These are phyloP conservation scores for Leccinum imitatum DNA, from an alignment of 768 basidiomycete genomes.

Conservation along the genomic window DNA sequence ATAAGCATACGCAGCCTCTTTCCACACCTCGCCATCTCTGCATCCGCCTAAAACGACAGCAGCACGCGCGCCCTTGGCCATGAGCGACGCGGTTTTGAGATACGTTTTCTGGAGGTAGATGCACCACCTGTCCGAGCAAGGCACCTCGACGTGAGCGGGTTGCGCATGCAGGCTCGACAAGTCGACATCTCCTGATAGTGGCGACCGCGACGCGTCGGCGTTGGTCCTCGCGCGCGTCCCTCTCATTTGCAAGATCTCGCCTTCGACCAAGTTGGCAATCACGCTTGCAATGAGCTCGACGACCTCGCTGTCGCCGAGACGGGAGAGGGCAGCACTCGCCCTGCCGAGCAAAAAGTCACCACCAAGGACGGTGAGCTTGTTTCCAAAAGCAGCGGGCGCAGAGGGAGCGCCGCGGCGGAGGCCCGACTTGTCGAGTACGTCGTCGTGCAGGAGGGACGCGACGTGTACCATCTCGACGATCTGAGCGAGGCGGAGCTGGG, in stretches of 20 bases:
- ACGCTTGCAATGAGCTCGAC: conserved; percentile 92
- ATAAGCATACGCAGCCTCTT: conserved; percentile 89
- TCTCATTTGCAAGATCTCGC: conserved; percentile 82
- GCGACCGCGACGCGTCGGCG: not conserved
- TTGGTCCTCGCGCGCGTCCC: conserved; percentile 8
- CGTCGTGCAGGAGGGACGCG: conserved; percentile 90
- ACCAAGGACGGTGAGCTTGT: conserved; percentile 91
- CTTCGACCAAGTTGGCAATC: conserved; percentile 95
- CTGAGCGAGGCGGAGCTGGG: conserved; percentile 90
- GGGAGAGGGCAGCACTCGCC: conserved; percentile 81
- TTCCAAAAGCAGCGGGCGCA: conserved; percentile 78
- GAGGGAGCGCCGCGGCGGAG: conserved; percentile 68
- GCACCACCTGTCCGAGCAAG: conserved; percentile 55
- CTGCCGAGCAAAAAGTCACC: conserved; percentile 96
- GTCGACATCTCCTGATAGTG: conserved; percentile 15
- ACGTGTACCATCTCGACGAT: conserved; percentile 99
- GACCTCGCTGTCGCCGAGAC: conserved; percentile 85
- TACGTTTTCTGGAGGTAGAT: conserved; percentile 91
- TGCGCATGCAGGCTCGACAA: conserved; percentile 46
- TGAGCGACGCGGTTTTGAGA: conserved; percentile 86
- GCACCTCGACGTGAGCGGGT: conserved; percentile 28
- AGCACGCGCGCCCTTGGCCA: conserved; percentile 85
- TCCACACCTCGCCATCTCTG: conserved; percentile 73
- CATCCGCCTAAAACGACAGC: conserved; percentile 87
- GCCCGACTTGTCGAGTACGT: conserved; percentile 74